Evolutionary conservation across 208 protist genomes (phyloP).

Genomic region (Trypanosoma vivax): DNA sequence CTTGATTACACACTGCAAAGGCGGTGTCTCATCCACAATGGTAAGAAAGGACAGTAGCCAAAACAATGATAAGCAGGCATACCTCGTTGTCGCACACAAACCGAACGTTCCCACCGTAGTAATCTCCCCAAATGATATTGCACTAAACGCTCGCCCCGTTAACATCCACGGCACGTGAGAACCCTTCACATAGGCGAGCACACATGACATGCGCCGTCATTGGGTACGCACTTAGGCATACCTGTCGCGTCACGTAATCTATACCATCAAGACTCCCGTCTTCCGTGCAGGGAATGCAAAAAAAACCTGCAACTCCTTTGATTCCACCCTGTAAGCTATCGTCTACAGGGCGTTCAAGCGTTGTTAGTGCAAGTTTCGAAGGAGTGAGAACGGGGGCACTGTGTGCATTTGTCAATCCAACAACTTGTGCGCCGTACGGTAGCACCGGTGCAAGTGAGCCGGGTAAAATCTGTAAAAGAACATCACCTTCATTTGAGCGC

Average conservation of each 20-base stretch:
- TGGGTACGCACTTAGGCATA: conserved; percentile 73
- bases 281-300: conserved; percentile 81
- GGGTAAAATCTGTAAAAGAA: conserved; percentile 71
- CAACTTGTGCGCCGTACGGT: conserved; percentile 70
- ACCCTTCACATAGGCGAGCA: conserved; percentile 68
- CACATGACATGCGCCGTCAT: conserved; percentile 74
- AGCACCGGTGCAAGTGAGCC: conserved; percentile 79
- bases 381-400: conserved; percentile 49
- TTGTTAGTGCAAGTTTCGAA: conserved; percentile 21
- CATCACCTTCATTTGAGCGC: conserved; percentile 47
- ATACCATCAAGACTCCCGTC: conserved; percentile 65
- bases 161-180: conserved; percentile 16
- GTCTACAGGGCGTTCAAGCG: conserved; percentile 34
- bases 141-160: background rate
- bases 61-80: too few species aligned
- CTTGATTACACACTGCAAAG: too few species aligned
- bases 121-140: too few species aligned
- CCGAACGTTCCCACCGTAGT: too few species aligned
- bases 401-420: conserved; percentile 63
- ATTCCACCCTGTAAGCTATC: conserved; percentile 75
- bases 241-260: conserved; percentile 69
- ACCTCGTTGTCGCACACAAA: too few species aligned
- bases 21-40: too few species aligned
- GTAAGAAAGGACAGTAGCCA: too few species aligned
- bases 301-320: conserved; percentile 74